These are phyloP conservation scores for Durusdinium trenchii DNA, from an alignment of 73 alveolate genomes.

Conservation along the genomic window DNA sequence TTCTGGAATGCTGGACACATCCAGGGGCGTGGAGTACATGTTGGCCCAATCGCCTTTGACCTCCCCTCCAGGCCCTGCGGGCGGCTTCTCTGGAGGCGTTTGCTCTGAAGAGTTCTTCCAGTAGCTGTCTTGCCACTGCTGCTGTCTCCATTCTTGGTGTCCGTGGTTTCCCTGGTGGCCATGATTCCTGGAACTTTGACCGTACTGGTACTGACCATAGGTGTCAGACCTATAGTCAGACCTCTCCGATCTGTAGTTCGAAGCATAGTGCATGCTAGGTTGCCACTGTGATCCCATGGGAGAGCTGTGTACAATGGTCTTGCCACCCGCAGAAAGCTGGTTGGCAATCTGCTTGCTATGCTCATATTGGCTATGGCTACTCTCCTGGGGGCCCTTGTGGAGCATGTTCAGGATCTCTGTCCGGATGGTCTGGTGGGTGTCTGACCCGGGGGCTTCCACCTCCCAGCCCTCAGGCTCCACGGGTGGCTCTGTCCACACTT, in stretches of 20 bases:
- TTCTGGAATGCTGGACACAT: not conserved
- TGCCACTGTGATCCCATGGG: not conserved
- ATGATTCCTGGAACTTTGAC: no score
- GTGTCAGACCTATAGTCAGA: not conserved
- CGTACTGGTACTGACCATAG: not conserved
- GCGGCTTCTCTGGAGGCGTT: not conserved
- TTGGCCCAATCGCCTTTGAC: not conserved
- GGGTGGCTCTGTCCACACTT: not conserved
- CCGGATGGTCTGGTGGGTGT: not conserved
- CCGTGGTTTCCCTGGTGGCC: no score
- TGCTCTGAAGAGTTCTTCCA: not conserved
- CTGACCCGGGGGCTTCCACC: not conserved
- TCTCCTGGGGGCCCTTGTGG: not conserved
- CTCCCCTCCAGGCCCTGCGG: not conserved
- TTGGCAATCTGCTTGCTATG: not conserved
- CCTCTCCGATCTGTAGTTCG: not conserved
- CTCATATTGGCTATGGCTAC: not conserved
- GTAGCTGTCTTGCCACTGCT: not conserved
- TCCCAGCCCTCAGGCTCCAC: not conserved
- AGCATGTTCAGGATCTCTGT: not conserved
- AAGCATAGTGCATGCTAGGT: not conserved
- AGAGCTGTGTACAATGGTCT: not conserved
- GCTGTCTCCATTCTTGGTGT: no score
- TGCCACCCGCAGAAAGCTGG: not conserved
- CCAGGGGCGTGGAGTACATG: not conserved